These are phyloP conservation scores for Ogataea minuta DNA, from an alignment of 805 yeast genomes.

Conservation along the genomic window DNA sequence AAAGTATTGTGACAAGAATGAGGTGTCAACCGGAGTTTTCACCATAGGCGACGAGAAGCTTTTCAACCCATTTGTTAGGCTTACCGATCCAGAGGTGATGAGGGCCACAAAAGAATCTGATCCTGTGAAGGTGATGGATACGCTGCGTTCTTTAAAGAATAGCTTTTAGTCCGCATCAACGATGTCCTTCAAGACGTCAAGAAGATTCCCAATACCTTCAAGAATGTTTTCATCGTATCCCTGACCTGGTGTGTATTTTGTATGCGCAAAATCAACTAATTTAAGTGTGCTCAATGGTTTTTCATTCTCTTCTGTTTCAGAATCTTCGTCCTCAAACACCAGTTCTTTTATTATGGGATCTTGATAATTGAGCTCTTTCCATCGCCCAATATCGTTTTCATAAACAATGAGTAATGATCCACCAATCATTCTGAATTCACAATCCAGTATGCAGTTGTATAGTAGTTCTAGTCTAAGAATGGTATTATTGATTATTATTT, in stretches of 20 bases:
- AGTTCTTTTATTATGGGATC: slow-evolving; percentile 36
- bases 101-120: slow-evolving; percentile 53
- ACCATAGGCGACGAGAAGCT: slow-evolving; percentile 79
- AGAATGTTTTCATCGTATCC: slow-evolving; percentile 73
- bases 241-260: slow-evolving; percentile 56
- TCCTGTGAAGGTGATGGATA: slow-evolving; percentile 61
- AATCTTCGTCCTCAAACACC: slow-evolving; percentile 34
- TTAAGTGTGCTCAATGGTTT: slow-evolving; percentile 53
- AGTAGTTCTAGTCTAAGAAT: slow-evolving; percentile 61
- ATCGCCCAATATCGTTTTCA: slow-evolving; percentile 61
- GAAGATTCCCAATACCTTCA: slow-evolving; percentile 64
- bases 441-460: slow-evolving; percentile 58
- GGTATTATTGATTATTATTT: slow-evolving; percentile 44
- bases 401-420: slow-evolving; percentile 71
- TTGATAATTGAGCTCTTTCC: slow-evolving; percentile 43
- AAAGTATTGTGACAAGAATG: slow-evolving; percentile 50
- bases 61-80: slow-evolving; percentile 88
- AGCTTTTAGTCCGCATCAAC: slow-evolving; percentile 6
- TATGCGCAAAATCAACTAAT: slow-evolving; percentile 90
- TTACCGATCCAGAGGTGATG: slow-evolving; percentile 61
- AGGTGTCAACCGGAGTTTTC: slow-evolving; percentile 79
- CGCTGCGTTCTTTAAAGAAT: slow-evolving; percentile 33
- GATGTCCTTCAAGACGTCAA: slow-evolving; percentile 39
- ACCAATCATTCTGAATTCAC: slow-evolving; percentile 65
- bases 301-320: slow-evolving; percentile 22